Evolutionary conservation across 1,284 basidiomycete species (phyloP), one percentile per base, ranked within the genome.

Genomic region (Rhodofomes roseus): DNA sequence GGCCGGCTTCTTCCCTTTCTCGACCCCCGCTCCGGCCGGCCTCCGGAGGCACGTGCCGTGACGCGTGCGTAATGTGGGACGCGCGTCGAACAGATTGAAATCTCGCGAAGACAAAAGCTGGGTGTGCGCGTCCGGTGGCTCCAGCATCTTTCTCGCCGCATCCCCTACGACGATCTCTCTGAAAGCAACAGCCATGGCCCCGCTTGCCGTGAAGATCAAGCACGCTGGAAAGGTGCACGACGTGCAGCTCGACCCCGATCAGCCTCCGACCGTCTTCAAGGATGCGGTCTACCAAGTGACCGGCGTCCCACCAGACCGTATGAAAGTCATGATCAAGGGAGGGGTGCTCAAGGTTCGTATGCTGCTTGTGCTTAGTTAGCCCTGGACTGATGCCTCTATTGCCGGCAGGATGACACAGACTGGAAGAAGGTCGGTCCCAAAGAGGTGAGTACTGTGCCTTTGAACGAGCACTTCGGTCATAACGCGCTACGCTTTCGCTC

Each of bases 241-340:
- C 67, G 73, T 89, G 43, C 70, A 79, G 54, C 83, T 95, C 41
- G 84, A 95, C 74, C 77, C 85, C 4, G 82, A 87, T 71, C 81
- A 83, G 6, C 85, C 91, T 6, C 84, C 89, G 7, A 72, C 79
- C 9, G 82, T 77, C 2, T 96, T 97, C 82, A 97, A 97, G 74
- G 83, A 93, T 67, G 79, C 85, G 2, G 82, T 98, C 51, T 91
- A 92, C 68, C 81, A 89, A 59, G 77, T 81, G 44, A 98, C 95
- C 0, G 94, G 94, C 11, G 90, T 98, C 4, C 94, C 95, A 12
- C 74, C 84, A 54, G 94, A 96, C 68, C 83, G 95, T 54, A 96
- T 97, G 91, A 99, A 98, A 76, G 91, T 98, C 64, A 96, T 98
- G 92, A 82, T 96, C 72, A 98, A 97, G 73, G 93, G 93, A 53